phyloP scores from a whole-genome alignment of 164 flowering plant species.

The Piper betle region DNA sequence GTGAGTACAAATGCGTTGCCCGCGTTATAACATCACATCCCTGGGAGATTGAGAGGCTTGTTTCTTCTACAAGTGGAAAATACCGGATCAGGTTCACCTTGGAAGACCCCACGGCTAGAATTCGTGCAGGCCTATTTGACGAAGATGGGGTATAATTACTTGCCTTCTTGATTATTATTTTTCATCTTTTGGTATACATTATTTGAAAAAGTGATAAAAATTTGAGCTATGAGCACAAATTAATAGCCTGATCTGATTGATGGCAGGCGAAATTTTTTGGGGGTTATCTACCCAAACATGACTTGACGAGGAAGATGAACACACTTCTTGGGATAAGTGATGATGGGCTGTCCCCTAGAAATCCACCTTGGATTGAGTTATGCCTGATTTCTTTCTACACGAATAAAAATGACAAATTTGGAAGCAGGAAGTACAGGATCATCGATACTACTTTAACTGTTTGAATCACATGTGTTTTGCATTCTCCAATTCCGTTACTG shows the following conservation, averaged over 20 bases:
- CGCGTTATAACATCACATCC: conserved; percentile 46
- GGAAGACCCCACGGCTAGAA: conserved; percentile 9
- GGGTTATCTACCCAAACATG: conserved; percentile 4
- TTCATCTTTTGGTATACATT: too few species aligned
- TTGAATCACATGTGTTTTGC: too few species aligned
- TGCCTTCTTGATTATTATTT: neutral
- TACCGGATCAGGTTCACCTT: conserved; percentile 8
- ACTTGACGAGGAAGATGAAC: conserved; percentile 5
- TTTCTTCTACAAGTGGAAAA: conserved; percentile 8
- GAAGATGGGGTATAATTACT: conserved; percentile 12
- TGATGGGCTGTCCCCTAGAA: conserved; percentile 15
- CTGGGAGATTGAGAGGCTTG: conserved; percentile 30
- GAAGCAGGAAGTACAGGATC: conserved; percentile 32
- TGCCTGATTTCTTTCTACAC: conserved; percentile 37
- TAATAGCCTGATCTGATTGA: neutral
- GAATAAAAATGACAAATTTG: conserved; percentile 25
- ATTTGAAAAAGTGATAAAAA: neutral
- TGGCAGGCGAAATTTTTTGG: conserved; percentile 10
- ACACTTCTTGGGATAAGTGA: conserved; percentile 9
- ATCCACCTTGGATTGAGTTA: conserved; percentile 45
- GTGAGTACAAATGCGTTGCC: conserved; percentile 49
- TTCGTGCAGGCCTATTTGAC: conserved; percentile 4
- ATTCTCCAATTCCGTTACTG: too few species aligned
- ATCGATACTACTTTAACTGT: conserved; percentile 26
- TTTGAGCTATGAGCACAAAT: neutral